phyloP scores from a whole-genome alignment of 2,329 filamentous ascomycete species.

The Paraconiothyrium brasiliense region DNA sequence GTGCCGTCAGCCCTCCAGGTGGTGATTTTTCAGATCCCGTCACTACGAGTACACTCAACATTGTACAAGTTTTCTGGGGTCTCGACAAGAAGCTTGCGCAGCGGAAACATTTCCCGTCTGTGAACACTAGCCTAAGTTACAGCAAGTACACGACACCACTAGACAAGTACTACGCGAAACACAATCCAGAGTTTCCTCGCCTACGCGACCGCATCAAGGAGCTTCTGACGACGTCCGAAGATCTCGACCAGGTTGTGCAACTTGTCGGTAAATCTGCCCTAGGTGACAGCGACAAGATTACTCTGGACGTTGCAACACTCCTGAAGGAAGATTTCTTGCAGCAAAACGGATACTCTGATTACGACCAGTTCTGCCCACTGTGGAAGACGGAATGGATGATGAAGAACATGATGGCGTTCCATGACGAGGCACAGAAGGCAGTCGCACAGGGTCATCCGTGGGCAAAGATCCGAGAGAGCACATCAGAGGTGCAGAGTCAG shows the following conservation, averaged over 20 bases:
- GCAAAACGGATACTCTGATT: conserved; percentile 98
- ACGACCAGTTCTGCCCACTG: conserved; percentile 98
- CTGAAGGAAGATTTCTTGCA: conserved; percentile 99
- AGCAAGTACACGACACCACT: conserved; percentile 92
- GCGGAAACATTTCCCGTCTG: conserved; percentile 98
- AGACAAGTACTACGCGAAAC: conserved; percentile 93
- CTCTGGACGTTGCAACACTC: conserved; percentile 86
- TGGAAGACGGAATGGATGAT: conserved; percentile 99
- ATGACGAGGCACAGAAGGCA: conserved; percentile 97
- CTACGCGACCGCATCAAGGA: conserved; percentile 93
- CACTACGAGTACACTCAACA: conserved; percentile 90
- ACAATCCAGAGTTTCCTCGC: conserved; percentile 92
- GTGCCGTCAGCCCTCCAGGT: conserved; percentile 94
- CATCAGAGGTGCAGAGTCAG: conserved; percentile 82
- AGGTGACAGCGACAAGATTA: conserved; percentile 98
- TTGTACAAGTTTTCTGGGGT: conserved; percentile 99
- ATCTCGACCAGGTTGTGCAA: conserved; percentile 98
- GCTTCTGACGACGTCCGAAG: conserved; percentile 92
- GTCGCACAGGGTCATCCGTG: conserved; percentile 90
- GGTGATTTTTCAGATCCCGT: conserved; percentile 99
- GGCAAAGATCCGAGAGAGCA: conserved; percentile 92
- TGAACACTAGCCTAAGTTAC: conserved; percentile 95
- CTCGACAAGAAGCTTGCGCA: conserved; percentile 99
- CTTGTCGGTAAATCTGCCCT: conserved; percentile 96
- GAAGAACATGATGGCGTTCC: conserved; percentile 98